Evolutionary conservation across 1,284 basidiomycete genomes (phyloP).

Genomic region (Inonotus obliquus): DNA sequence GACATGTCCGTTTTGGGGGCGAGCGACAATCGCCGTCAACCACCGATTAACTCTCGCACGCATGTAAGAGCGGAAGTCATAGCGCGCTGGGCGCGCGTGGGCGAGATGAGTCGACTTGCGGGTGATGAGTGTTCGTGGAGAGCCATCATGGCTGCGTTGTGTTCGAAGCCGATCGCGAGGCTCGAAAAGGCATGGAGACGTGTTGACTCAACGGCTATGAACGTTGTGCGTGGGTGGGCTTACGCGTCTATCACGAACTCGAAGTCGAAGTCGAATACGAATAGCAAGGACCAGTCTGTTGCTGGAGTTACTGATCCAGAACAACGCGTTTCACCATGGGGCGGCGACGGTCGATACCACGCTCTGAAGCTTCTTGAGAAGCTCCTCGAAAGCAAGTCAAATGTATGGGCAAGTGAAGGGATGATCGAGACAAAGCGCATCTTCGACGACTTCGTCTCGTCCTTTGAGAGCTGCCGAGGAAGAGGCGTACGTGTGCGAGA

Average conservation of each 20-base stretch:
- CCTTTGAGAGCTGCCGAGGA: constrained; percentile 30
- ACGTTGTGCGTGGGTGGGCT: constrained; percentile 63
- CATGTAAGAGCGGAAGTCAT: constrained; percentile 70
- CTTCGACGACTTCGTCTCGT: constrained; percentile 49
- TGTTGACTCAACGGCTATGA: constrained; percentile 52
- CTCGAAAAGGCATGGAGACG: constrained; percentile 75
- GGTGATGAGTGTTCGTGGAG: constrained; percentile 77
- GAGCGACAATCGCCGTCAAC: constrained; percentile 33
- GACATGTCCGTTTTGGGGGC: background rate
- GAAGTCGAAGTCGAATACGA: background rate
- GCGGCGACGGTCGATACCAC: constrained; percentile 45
- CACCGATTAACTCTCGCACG: constrained; percentile 43
- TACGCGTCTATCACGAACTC: constrained; percentile 30
- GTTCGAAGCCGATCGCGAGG: constrained; percentile 65
- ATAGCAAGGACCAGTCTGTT: background rate
- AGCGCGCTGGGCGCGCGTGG: constrained; percentile 63
- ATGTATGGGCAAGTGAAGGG: constrained; percentile 40
- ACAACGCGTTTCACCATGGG: constrained; percentile 56
- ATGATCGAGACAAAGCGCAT: constrained; percentile 39
- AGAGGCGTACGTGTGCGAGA: constrained; percentile 40
- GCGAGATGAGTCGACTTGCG: constrained; percentile 57
- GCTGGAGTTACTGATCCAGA: constrained; percentile 37
- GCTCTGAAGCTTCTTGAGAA: constrained; percentile 40
- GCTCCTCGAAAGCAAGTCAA: constrained; percentile 35
- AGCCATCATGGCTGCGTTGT: constrained; percentile 63